phyloP scores from a whole-genome alignment of 1,284 basidiomycete genomes.

The Termitomyces sp. region DNA sequence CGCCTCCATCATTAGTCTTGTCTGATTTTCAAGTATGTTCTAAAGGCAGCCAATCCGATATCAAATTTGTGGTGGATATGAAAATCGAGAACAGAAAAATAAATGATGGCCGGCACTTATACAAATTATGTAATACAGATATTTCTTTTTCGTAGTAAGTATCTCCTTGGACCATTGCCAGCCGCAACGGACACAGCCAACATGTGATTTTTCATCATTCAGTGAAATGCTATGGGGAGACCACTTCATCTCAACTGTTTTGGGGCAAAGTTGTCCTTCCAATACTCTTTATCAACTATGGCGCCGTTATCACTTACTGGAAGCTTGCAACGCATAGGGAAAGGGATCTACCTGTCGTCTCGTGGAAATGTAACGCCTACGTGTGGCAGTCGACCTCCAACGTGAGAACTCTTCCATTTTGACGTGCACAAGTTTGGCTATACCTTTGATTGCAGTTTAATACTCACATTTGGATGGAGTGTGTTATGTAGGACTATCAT shows the following conservation, averaged over 20 bases:
- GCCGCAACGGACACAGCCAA: no score
- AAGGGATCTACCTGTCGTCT: slow-evolving; percentile 5
- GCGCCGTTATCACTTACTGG: neutral
- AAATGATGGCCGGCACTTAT: neutral
- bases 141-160: no score
- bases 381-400: neutral
- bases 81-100: neutral
- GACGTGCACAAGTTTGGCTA: neutral
- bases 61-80: neutral
- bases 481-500: neutral
- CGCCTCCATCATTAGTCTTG: slow-evolving; percentile 23
- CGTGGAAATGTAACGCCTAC: neutral
- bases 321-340: slow-evolving; percentile 6
- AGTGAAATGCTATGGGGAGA: neutral
- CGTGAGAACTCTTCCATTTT: neutral
- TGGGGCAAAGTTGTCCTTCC: neutral
- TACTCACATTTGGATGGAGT: slow-evolving; percentile 51
- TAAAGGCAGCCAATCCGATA: neutral
- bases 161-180: no score
- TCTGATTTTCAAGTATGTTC: neutral
- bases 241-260: neutral
- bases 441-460: slow-evolving; percentile 26
- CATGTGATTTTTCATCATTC: no score
- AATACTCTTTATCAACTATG: slow-evolving; percentile 1
- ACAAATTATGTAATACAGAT: neutral